Evolutionary conservation across 2,329 filamentous ascomycete species (phyloP).

Genomic region (Scedosporium boydii): DNA sequence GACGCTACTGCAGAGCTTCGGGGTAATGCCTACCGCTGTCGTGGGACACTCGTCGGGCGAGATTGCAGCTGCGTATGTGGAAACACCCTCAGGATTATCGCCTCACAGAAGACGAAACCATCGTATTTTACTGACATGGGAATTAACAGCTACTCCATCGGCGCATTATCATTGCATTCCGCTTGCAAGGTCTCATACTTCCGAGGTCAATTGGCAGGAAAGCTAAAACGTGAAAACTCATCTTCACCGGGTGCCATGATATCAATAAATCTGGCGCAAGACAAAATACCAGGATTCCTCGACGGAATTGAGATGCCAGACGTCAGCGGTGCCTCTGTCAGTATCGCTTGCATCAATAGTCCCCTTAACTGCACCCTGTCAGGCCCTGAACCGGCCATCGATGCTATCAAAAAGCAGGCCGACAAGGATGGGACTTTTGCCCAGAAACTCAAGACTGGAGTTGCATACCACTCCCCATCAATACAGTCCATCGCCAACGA

Average conservation of each 20-base stretch:
- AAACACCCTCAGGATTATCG: too few relatives aligned
- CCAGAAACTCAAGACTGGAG: slow-evolving; percentile 10
- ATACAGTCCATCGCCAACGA: slow-evolving; percentile 17
- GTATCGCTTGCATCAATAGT: slow-evolving; percentile 28
- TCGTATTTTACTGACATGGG: too few relatives aligned
- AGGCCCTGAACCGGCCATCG: slow-evolving; percentile 18
- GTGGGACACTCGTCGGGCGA: slow-evolving; percentile 29
- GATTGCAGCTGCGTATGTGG: slow-evolving; percentile 22
- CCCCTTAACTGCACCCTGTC: slow-evolving; percentile 24
- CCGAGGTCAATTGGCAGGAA: slow-evolving; percentile 14
- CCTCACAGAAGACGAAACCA: too few relatives aligned
- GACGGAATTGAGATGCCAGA: slow-evolving; percentile 3
- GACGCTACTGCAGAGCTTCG: slow-evolving; percentile 21
- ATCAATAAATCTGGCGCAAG: slow-evolving; percentile 17
- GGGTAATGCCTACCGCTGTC: slow-evolving; percentile 18
- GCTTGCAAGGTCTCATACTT: slow-evolving; percentile 22
- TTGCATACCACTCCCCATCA: slow-evolving; percentile 20
- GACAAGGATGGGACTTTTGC: slow-evolving; percentile 12
- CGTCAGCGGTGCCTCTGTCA: slow-evolving; percentile 9
- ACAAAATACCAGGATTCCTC: slow-evolving; percentile 6
- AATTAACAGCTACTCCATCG: slow-evolving; percentile 13
- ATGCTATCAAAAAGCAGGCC: slow-evolving; percentile 4
- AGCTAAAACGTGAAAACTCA: slow-evolving; percentile 3
- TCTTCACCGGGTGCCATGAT: slow-evolving; percentile 18
- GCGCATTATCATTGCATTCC: slow-evolving; percentile 13